Evolutionary conservation across 345 rosid genomes (phyloP).

Genomic region (Boechera stricta): DNA sequence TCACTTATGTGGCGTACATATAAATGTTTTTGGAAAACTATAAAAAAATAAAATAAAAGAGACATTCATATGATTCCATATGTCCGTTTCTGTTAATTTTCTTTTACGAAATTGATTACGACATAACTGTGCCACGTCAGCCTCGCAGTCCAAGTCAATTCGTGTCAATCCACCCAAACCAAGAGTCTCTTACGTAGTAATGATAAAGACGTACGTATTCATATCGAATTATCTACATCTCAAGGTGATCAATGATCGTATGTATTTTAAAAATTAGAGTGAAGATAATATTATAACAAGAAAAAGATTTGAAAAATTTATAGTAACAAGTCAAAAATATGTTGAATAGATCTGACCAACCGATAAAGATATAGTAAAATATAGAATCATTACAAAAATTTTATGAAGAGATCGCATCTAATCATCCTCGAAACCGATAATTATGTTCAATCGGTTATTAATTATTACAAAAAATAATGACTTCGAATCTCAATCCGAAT

Average conservation of each 20-base stretch:
- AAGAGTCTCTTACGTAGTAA: background rate
- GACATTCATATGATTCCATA: constrained; percentile 26
- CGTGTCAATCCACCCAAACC: constrained; percentile 30
- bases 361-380: background rate
- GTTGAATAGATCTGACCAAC: constrained; percentile 32
- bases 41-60: background rate
- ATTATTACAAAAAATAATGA: constrained; percentile 6
- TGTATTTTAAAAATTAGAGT: background rate
- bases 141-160: constrained; percentile 32
- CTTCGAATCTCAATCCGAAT: constrained; percentile 22
- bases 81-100: constrained; percentile 33
- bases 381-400: constrained; percentile 10
- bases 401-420: constrained; percentile 31
- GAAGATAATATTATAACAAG: background rate
- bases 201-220: background rate
- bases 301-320: background rate
- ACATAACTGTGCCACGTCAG: constrained; percentile 32
- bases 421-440: constrained; percentile 21
- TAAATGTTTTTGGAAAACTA: background rate
- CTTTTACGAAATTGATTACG: constrained; percentile 23
- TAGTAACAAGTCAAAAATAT: constrained; percentile 25
- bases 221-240: constrained; percentile 8
- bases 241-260: background rate
- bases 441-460: background rate
- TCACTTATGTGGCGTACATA: background rate